Evolutionary conservation across 148 eudicot genomes (phyloP).

Genomic region (Dysphania ambrosioides): DNA sequence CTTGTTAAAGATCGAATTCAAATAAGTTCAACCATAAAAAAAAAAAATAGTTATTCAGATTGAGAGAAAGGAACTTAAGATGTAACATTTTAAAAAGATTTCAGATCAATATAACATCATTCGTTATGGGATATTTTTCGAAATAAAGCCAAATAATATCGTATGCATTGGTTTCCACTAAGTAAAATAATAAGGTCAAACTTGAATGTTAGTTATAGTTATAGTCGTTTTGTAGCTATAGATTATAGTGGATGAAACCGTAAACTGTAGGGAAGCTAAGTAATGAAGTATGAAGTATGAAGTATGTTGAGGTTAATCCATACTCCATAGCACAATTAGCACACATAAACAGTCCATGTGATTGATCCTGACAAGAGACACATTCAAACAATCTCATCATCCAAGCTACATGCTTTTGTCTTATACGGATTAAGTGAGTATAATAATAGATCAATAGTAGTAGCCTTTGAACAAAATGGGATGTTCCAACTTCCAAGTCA

Average conservation of each 20-base stretch:
- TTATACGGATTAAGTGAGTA: too few relatives aligned
- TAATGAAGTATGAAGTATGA: too few relatives aligned
- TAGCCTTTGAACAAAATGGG: not conserved
- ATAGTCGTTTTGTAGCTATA: not conserved
- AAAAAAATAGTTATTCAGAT: too few relatives aligned
- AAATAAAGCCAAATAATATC: not conserved
- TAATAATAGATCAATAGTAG: too few relatives aligned
- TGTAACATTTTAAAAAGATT: too few relatives aligned
- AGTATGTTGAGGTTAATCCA: not conserved
- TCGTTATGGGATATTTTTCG: too few relatives aligned
- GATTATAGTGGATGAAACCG: not conserved
- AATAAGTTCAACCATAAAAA: too few relatives aligned
- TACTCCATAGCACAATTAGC: conserved; percentile 14
- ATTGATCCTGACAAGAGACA: not conserved
- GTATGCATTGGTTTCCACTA: not conserved
- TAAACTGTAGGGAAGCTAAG: not conserved
- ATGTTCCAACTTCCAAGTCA: too few relatives aligned
- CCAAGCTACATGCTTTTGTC: too few relatives aligned
- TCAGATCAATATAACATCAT: too few relatives aligned
- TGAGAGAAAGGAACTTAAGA: not conserved
- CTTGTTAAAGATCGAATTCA: too few relatives aligned
- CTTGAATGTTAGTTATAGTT: not conserved
- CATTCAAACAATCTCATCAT: too few relatives aligned
- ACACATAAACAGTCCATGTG: not conserved
- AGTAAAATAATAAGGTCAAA: conserved; percentile 2